Percentiles rank a stretch among this genome's conserved stretches.
These are phyloP conservation scores for Toxicodendron radicans DNA, from an alignment of 345 rosid species.

Conservation along the genomic window DNA sequence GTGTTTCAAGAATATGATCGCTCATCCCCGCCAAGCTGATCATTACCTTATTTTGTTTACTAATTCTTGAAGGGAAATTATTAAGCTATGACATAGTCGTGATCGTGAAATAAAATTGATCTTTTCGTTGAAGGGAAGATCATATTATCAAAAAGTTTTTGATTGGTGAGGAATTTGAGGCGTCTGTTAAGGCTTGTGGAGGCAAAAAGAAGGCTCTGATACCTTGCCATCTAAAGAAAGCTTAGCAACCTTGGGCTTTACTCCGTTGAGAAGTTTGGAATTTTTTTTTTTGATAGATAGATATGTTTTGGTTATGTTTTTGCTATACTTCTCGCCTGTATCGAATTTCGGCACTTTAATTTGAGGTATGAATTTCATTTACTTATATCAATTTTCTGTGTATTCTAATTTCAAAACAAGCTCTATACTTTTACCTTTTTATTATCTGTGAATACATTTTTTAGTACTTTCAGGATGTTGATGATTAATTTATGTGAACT, in stretches of 20 bases:
- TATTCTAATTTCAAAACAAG: not conserved
- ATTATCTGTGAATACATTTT: not conserved
- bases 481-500: not conserved
- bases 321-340: slow-evolving; percentile 29
- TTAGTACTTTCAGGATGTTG: not conserved
- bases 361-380: slow-evolving; percentile 38
- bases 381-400: slow-evolving; percentile 17
- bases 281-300: slow-evolving; percentile 13
- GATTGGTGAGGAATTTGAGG: slow-evolving; percentile 32
- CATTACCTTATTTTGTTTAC: slow-evolving; percentile 4
- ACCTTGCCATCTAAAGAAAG: slow-evolving; percentile 44
- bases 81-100: slow-evolving; percentile 11
- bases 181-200: slow-evolving; percentile 24
- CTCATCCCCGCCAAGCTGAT: slow-evolving; percentile 11
- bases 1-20: slow-evolving; percentile 13
- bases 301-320: slow-evolving; percentile 21
- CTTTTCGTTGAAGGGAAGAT: slow-evolving; percentile 42
- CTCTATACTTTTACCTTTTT: not conserved
- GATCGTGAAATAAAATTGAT: slow-evolving; percentile 23
- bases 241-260: slow-evolving; percentile 32
- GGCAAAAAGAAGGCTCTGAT: slow-evolving; percentile 33
- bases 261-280: slow-evolving; percentile 32
- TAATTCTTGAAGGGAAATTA: slow-evolving; percentile 16
- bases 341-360: slow-evolving; percentile 25
- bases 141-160: slow-evolving; percentile 13